These are phyloP conservation scores for Colletotrichum scovillei DNA, from an alignment of 2,329 filamentous ascomycete species.

Conservation along the genomic window DNA sequence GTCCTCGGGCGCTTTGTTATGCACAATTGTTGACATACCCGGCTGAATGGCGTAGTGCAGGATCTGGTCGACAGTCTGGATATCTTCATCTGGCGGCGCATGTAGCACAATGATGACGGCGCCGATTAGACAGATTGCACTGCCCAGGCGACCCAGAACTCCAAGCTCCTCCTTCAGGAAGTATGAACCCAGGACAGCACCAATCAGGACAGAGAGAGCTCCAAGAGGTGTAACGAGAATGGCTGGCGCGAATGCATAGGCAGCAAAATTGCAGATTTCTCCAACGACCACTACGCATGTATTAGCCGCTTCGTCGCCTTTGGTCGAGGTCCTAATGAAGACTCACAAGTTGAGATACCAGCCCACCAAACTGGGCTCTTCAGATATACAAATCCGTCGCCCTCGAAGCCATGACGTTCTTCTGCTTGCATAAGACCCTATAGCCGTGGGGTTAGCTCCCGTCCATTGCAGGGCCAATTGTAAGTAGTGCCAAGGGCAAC, in stretches of 20 bases:
- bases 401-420: conserved; percentile 93
- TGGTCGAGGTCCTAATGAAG: neutral
- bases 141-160: conserved; percentile 91
- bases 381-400: conserved; percentile 94
- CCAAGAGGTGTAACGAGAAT: conserved; percentile 97
- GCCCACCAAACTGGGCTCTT: conserved; percentile 98
- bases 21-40: conserved; percentile 65
- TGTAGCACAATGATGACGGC: conserved; percentile 98
- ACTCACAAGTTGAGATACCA: conserved; percentile 87
- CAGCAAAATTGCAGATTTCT: conserved; percentile 96
- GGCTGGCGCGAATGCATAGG: conserved; percentile 98
- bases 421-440: conserved; percentile 91
- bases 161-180: conserved; percentile 92
- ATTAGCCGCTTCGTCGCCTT: conserved; percentile 12
- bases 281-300: conserved; percentile 80
- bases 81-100: conserved; percentile 92
- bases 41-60: conserved; percentile 90
- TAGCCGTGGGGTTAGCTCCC: conserved; percentile 39
- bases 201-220: conserved; percentile 93
- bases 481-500: neutral
- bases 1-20: neutral
- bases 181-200: conserved; percentile 93
- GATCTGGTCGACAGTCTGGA: conserved; percentile 92
- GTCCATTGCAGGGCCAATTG: conserved; percentile 19
- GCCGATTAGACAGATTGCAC: conserved; percentile 94